Base-by-base conservation (phyloP, 2,329 filamentous ascomycete genomes). In the Diaporthe citri region DNA sequence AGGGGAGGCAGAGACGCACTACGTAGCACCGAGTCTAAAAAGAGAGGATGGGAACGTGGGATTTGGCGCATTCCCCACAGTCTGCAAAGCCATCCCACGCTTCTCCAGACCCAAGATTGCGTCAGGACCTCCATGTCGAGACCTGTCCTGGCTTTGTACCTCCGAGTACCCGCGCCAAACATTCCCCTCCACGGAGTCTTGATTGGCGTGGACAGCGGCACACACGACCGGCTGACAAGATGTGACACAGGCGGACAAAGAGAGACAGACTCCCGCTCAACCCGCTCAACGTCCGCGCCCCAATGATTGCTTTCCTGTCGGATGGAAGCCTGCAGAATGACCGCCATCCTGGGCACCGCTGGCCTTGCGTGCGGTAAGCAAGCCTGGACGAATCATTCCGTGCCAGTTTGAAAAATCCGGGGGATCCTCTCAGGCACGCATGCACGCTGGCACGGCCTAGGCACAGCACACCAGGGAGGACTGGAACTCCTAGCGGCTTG, bases 81-180 rank as follows among this genome's bases (percentile, higher is more conserved):
- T 55, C 67, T 76, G 67, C 46, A 64, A 46, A 43, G 41, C 52
- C 72, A 76, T 76, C 75, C 75, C 75, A 72, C 75, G 75, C 67
- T 74, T 76, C 75, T 76, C 74, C 74, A 76, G 75, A 74, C 73
- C 67, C 59, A 74, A 72, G 55, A 76, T 76, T 76, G 75, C 75
- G 75, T 74, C 75, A 76, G 67, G 74, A 56, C 72, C 59, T 73
- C 70, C 55, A 69, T 56, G 56, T 56, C 67, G 48, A 71, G 56
- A 39, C 56, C 52, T 36, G 28, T 48, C 60, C 48, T 48, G 34
- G 31, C 43, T 25, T 56, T 71, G 74, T 76, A 76, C 72, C 52
- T 46, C 31, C n/a, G 43, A 52, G 74, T 76, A 76, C 72, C 72
- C 52, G 74, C 57, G 71, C 66, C 51, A 28, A 36, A 31, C 22